phyloP scores from a whole-genome alignment of 176 grass and related monocot genomes.

The Paspalum vaginatum region DNA sequence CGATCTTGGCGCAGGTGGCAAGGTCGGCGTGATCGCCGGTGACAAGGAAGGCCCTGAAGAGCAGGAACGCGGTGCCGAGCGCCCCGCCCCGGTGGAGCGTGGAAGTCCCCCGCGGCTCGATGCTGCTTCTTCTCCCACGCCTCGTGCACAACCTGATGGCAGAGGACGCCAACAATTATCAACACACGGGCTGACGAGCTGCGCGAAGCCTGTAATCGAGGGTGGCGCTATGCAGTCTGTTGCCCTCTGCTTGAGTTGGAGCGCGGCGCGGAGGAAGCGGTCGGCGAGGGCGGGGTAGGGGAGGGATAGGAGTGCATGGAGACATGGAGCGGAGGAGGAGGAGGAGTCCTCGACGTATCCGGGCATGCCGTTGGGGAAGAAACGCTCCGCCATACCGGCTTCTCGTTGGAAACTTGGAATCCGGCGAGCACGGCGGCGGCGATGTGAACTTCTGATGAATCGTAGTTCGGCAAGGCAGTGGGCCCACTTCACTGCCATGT shows the following conservation, averaged over 20 bases:
- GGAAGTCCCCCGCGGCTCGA: constrained; percentile 16
- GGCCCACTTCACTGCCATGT: background rate
- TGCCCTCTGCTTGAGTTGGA: constrained; percentile 45
- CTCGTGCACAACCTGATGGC: constrained; percentile 39
- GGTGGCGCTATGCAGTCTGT: background rate
- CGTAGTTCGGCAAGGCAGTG: background rate
- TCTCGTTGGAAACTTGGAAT: no score
- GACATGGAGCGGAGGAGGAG: constrained; percentile 15
- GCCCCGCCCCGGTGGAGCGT: constrained; percentile 35
- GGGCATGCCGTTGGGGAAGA: constrained; percentile 30
- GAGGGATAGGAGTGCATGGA: constrained; percentile 33
- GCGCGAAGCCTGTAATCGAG: background rate
- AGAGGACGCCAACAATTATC: background rate
- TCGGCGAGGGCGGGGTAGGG: constrained; percentile 35
- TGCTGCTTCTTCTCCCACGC: constrained; percentile 25
- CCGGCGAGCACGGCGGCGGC: background rate
- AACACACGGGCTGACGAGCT: background rate
- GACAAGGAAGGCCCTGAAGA: constrained; percentile 38
- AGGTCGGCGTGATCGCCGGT: constrained; percentile 38
- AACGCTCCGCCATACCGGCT: constrained; percentile 26
- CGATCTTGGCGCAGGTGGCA: constrained; percentile 31
- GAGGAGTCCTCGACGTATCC: background rate
- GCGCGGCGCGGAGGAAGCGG: constrained; percentile 36
- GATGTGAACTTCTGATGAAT: background rate
- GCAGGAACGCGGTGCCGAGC: constrained; percentile 45